phyloP scores from a whole-genome alignment of 805 yeast genomes.

The Torulaspora quercuum region DNA sequence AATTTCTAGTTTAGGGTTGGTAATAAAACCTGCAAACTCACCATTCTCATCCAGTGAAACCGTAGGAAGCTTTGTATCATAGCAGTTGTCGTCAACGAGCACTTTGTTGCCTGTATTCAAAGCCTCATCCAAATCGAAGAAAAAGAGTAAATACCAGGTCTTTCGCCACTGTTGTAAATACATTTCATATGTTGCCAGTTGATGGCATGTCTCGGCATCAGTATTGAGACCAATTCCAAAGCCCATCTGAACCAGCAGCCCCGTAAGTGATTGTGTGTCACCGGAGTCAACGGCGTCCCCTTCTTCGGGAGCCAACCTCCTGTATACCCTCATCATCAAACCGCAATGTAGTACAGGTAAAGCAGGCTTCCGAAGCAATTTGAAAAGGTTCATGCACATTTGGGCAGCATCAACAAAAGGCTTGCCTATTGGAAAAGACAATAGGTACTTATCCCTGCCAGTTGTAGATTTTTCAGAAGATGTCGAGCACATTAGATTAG shows the following conservation, averaged over 20 bases:
- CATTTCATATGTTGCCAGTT: constrained; percentile 24
- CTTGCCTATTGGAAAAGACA: constrained; percentile 45
- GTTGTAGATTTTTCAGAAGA: constrained; percentile 30
- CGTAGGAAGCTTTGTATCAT: constrained; percentile 52
- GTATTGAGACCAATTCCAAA: constrained; percentile 55
- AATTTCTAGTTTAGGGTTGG: constrained; percentile 42
- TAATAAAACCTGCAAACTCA: constrained; percentile 38
- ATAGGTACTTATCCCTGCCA: constrained; percentile 38
- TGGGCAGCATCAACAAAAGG: constrained; percentile 49
- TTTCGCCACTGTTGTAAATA: constrained; percentile 51
- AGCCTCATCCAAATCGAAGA: constrained; percentile 46
- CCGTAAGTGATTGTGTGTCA: constrained; percentile 46
- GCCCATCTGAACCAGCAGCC: constrained; percentile 54
- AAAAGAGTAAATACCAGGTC: constrained; percentile 52
- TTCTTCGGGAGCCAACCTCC: constrained; percentile 50
- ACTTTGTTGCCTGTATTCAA: constrained; percentile 48
- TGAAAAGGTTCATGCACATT: constrained; percentile 54
- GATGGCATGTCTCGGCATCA: constrained; percentile 44
- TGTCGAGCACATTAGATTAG: constrained; percentile 42
- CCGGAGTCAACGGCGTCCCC: constrained; percentile 54
- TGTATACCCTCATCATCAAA: constrained; percentile 49
- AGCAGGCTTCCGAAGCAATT: constrained; percentile 46
- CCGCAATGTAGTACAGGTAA: constrained; percentile 54
- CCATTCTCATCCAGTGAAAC: constrained; percentile 30
- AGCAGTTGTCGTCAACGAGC: constrained; percentile 39